Base-by-base conservation (phyloP, 2,329 filamentous ascomycete genomes). In the Aspergillus sp. region DNA sequence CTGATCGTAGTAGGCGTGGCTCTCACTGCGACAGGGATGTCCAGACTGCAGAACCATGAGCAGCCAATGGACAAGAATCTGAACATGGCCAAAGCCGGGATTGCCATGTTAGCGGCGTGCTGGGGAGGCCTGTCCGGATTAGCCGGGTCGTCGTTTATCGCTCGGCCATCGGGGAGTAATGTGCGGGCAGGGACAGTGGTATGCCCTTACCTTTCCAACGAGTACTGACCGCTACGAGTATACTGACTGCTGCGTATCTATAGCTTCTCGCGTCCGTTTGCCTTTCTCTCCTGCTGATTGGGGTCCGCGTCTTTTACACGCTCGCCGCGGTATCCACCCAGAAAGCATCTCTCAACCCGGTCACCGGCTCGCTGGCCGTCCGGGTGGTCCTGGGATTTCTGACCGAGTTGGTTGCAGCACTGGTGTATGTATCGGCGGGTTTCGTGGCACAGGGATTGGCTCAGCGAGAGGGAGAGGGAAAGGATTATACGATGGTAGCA, bases 341-440 rank as follows among this genome's bases (percentile, higher is more conserved):
- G 24, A 31, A 36, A 5, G 20, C 30, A 8, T 30, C 31, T 8
- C 35, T 54, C 1, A 56, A 44, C 26, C 40, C 48, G 1, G 34
- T 41, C 0, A 47, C 38, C 8, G 51, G 49, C 5, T 34, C 36
- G 3, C 17, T 47, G 0, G 44, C 45, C 3, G 32, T 52, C 4
- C 43, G 43, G 1, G 40, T 52, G 5, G 34, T 52, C 2, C 40
- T 56, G n/a, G 39, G 43, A 7, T 51, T 56, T 15, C 29, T 56
- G 10, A 45, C 48, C 1, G 51, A 55, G 31, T 28, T 47, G 6
- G 32, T 53, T 24, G 39, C 42, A 2, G 30, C 39, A 1, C 5
- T 53, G 2, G 15, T 30, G 3, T 48, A 48, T 14, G 15, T 49
- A 2, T 12, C 37, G 20, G 45, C 35, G 1, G 52, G 52, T 4